phyloP scores from a whole-genome alignment of 1,139 yeast species.

The Lodderomyces theae region DNA sequence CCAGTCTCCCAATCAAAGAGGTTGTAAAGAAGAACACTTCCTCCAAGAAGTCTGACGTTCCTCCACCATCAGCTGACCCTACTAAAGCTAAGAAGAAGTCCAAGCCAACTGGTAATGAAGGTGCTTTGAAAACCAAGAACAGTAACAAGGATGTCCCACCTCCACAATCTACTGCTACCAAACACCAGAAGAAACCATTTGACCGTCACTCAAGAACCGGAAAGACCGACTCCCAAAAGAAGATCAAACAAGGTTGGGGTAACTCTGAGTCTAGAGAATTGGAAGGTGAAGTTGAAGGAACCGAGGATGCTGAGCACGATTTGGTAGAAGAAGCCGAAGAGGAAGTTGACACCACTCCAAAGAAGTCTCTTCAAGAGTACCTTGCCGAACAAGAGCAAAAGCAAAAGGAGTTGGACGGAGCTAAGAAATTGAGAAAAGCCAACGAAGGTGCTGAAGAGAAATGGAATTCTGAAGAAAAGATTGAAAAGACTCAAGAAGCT shows the following conservation, averaged over 20 bases:
- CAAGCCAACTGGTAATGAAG: conserved; percentile 83
- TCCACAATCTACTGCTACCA: conserved; percentile 51
- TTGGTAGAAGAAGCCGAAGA: conserved; percentile 37
- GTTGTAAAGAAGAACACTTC: conserved; percentile 80
- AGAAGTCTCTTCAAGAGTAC: conserved; percentile 71
- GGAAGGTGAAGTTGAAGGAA: conserved; percentile 65
- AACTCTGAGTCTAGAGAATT: conserved; percentile 63
- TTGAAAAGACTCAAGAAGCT: conserved; percentile 56
- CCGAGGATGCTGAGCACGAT: conserved; percentile 55
- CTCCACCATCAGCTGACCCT: conserved; percentile 82
- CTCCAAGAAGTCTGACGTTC: conserved; percentile 82
- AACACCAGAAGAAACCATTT: conserved; percentile 61
- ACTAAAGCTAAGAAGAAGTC: conserved; percentile 79
- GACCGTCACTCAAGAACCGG: conserved; percentile 87
- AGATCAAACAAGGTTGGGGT: conserved; percentile 79
- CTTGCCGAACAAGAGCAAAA: conserved; percentile 58
- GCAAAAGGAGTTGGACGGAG: conserved; percentile 44
- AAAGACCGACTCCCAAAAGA: conserved; percentile 82
- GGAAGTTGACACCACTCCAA: conserved; percentile 43
- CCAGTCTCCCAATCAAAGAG: conserved; percentile 61
- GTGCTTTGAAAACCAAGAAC: conserved; percentile 73
- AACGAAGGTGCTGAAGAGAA: conserved; percentile 59
- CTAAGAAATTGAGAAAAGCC: conserved; percentile 49
- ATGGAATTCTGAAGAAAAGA: conserved; percentile 62
- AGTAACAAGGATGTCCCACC: conserved; percentile 70